Evolutionary conservation across 225 moss, liverwort and hornwort genomes (phyloP), one percentile per base, ranked within the genome.

Genomic region (Physcomitrellopsis africana): DNA sequence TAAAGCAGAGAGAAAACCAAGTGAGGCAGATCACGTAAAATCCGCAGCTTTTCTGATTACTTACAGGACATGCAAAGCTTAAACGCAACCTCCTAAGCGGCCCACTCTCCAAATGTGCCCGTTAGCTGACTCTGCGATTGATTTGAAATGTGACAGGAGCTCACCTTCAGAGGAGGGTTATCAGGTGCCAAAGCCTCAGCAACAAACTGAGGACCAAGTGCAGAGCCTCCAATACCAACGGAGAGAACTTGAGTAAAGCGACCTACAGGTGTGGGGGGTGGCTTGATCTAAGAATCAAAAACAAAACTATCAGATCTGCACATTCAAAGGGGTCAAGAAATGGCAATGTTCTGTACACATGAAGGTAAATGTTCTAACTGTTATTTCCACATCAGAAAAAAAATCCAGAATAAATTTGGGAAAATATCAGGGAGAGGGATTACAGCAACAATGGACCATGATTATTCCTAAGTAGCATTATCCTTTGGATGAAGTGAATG

Each of bases 191-290:
- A 72, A 22, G 93, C 93, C 85, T 93, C 93, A 11, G 93, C 93
- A 60, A 93, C 93, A 83, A 93, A 93, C 65, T 93, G 93, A 69
- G 93, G 93, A 60, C 93, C 93, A 76, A 93, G 81, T 14, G 93
- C 86, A 82, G 93, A 93, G 72, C 93, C 93, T 85, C 93, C 93
- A 67, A 93, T 93, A 18, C 93, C 93, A 68, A 93, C 88, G 22
- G 93, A 93, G 9, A 93, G 88, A 26, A 93, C 86, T 77, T 91
- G 91, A 63, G 93, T 93, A 65, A 93, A 93, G 66, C 87, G 89
- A 72, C 73, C 89, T 60, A 49, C 81, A 72, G 89, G 87, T 60
- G 89, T 89, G 48, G 87, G 86, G 11, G 93, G 91, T 62, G 93
- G 93, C 81, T 91, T 91, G 80, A 93, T 86, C 93, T 93, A 86